Conservation (phyloP, 169 alveolate genomes). For the Plasmodium yoelii region DNA sequence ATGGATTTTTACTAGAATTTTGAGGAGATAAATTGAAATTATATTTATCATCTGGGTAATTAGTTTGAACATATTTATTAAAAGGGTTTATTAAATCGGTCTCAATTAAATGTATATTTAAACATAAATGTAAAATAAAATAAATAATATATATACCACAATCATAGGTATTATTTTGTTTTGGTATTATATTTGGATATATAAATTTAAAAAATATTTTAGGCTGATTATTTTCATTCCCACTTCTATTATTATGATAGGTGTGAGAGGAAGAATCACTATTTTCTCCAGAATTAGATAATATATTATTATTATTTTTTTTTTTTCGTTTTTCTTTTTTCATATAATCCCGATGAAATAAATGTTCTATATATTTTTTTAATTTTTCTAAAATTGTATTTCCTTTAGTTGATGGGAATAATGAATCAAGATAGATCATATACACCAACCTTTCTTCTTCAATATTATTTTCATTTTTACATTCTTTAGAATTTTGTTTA, state of each 20-base stretch:
- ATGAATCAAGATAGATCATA: conserved; percentile 80
- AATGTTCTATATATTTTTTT: conserved; percentile 47
- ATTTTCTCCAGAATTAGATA: background rate
- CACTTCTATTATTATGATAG: conserved; percentile 27
- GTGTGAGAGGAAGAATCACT: conserved; percentile 11
- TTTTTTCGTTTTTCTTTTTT: background rate
- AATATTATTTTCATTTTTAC: background rate
- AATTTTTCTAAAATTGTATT: conserved; percentile 43
- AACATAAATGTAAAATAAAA: conserved; percentile 75
- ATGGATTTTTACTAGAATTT: background rate
- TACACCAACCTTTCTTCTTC: conserved; percentile 44
- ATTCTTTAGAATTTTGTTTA: background rate
- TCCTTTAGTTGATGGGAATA: conserved; percentile 67
- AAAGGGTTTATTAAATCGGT: conserved; percentile 47
- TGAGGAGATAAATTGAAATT: background rate
- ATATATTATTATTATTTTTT: background rate
- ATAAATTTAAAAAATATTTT: conserved; percentile 73
- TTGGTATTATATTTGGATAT: conserved; percentile 66
- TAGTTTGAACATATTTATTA: conserved; percentile 9
- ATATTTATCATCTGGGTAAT: background rate
- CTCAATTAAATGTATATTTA: conserved; percentile 51
- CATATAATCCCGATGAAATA: conserved; percentile 21
- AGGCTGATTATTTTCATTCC: background rate
- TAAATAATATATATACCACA: conserved; percentile 81
- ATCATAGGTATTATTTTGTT: conserved; percentile 79